These are phyloP conservation scores for Parasitella parasitica DNA, from an alignment of 371 early-diverging fungal genomes.

Conservation along the genomic window DNA sequence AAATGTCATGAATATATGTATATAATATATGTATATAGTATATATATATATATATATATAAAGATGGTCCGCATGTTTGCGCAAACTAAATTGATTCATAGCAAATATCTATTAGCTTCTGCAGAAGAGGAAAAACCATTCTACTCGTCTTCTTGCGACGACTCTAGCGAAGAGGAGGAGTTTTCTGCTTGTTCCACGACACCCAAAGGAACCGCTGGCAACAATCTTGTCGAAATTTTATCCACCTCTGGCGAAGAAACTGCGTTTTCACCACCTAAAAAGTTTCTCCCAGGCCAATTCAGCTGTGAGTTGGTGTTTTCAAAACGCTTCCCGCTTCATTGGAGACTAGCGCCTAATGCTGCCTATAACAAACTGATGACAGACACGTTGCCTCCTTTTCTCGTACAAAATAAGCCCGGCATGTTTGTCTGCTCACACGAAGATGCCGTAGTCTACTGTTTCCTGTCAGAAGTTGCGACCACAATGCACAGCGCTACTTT, in stretches of 20 bases:
- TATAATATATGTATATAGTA: too few relatives aligned
- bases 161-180: constrained; percentile 52
- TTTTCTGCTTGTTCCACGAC: background rate
- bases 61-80: too few relatives aligned
- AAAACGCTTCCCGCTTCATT: constrained; percentile 69
- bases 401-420: constrained; percentile 73
- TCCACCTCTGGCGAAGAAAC: constrained; percentile 48
- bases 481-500: background rate
- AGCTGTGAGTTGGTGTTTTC: constrained; percentile 68
- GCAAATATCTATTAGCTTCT: constrained; percentile 68
- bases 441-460: constrained; percentile 62
- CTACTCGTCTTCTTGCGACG: constrained; percentile 40
- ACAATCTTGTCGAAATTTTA: constrained; percentile 43
- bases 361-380: constrained; percentile 63
- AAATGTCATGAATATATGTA: too few relatives aligned
- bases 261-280: constrained; percentile 34
- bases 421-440: constrained; percentile 68
- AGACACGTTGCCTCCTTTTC: constrained; percentile 57
- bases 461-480: constrained; percentile 47
- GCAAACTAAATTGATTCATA: constrained; percentile 12
- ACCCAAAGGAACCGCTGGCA: background rate
- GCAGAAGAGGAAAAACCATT: constrained; percentile 32
- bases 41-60: too few relatives aligned
- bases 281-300: constrained; percentile 66
- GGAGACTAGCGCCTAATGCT: constrained; percentile 69